Base-by-base conservation (phyloP, 352 stramenopile genomes). In the Phytophthora tentaculata region DNA sequence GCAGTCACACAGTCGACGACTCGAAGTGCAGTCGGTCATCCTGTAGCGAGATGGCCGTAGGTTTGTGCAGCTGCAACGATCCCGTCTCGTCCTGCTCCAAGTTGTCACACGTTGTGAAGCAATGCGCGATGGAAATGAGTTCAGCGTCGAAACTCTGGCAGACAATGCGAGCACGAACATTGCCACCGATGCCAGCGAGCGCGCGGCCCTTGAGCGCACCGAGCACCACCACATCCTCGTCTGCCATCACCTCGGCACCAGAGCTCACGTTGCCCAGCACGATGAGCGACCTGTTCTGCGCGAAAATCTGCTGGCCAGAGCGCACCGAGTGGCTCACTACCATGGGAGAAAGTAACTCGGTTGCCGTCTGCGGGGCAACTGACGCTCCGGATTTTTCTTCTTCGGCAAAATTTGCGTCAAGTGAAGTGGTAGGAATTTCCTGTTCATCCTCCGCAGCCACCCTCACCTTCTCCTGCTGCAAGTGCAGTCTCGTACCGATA, bases 41-140 rank as follows among this genome's bases (percentile, higher is more conserved):
- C 53, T 80, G 67, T 20, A 93, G 72, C n/a, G 64, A 79, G 17
- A 91, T 76, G 51, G 70, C 64, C 44, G 85, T 91, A 29, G 85
- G 76, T 64, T 86, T 81, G 59, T 82, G 62, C 59, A 71, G 75
- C 37, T 76, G 79, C 61, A 91, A 61, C 53, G 73, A 64, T 26
- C 49, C 71, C 24, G 70, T 77, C 54, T 80, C 60, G 14, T 74
- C 69, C 55, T 77, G 67, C 57, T 78, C 73, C 35, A 91, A 62
- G 45, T 83, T 83, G 67, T 97, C 88, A 66, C 86, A 96, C n/a
- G 90, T 97, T 35, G 90, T 97, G 62, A 97, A 97, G 67, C 89
- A 87, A 69, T 97, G 86, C 39, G 85, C 88, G 74, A 97, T 95
- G 54, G 89, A 95, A 56, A 97, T 84, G 64, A 97, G 84, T 76